Evolutionary conservation across 371 early-diverging fungal genomes (phyloP).

Genomic region (Dentiscutata heterogama): DNA sequence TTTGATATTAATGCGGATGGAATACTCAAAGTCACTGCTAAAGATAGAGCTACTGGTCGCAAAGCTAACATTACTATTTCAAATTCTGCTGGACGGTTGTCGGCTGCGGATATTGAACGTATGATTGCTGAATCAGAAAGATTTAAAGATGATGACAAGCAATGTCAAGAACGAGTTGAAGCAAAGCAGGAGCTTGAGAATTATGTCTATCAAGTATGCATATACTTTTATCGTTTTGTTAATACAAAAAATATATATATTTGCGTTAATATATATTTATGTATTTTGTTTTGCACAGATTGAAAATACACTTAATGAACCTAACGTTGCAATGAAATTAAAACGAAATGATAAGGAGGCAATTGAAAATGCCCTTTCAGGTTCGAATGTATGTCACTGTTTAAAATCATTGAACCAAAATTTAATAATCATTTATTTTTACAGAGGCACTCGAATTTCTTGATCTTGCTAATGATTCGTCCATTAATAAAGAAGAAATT

Average conservation of each 20-base stretch:
- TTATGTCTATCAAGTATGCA: constrained; percentile 82
- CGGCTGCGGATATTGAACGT: constrained; percentile 90
- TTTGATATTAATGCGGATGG: constrained; percentile 97
- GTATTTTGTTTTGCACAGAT: constrained; percentile 49
- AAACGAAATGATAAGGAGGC: constrained; percentile 87
- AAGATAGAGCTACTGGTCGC: constrained; percentile 91
- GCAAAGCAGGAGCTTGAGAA: constrained; percentile 90
- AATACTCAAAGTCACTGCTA: constrained; percentile 94
- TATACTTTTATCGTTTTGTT: neutral
- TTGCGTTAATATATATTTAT: neutral
- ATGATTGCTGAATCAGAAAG: constrained; percentile 92
- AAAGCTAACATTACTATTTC: constrained; percentile 93
- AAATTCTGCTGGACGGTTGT: constrained; percentile 91
- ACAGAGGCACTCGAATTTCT: constrained; percentile 85
- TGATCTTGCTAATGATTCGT: constrained; percentile 65
- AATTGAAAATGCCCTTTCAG: constrained; percentile 85
- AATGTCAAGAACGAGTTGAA: constrained; percentile 79
- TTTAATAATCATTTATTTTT: neutral
- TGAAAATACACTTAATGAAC: constrained; percentile 84
- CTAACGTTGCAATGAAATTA: constrained; percentile 80
- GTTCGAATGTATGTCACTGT: neutral
- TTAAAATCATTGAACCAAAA: neutral
- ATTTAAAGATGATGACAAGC: constrained; percentile 86
- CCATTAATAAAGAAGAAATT: constrained; percentile 85
- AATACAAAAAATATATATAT: neutral